Evolutionary conservation across 1,139 yeast species (phyloP), one percentile per base, ranked within the genome.

Genomic region (Waltiozyma sp.): DNA sequence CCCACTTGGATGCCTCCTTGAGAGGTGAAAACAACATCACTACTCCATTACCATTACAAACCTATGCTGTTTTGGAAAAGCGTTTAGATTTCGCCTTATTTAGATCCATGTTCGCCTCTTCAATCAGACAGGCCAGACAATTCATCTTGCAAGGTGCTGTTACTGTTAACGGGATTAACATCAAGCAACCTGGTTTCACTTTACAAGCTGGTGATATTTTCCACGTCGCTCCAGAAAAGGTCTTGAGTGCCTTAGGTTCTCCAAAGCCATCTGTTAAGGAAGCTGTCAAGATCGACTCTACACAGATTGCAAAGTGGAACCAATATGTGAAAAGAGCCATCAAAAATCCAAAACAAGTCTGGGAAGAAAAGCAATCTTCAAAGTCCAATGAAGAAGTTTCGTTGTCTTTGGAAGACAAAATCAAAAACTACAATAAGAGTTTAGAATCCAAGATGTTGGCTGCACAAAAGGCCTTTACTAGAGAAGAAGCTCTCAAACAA

Each of bases 111-210:
- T 89, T 91, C 68, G 96, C 98, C 4, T 77, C 95, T 7, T 85
- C 95, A 8, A 77, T 87, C 8, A 80, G 96, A 70, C 97, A 91
- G 64, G 96, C 98, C 2, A 77, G 96, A 53, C 89, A 85, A 60
- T 88, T 84, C 57, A 80, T 91, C 47, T 65, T 85, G 24, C 80
- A 79, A 42, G 96, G 96, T 1, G 72, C 81, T 52, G 98, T 91
- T 16, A 68, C 71, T 50, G 97, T 91, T 33, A 91, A 91, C 59
- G 96, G 96, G 8, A 75, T 77, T 19, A 65, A 60, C 45, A 81
- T 89, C 48, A 77, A 73, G 53, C 88, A 85, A 53, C 95, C 97
- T 5, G 79, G 89, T 3, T 89, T 72, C 61, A 77, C 82, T 7
- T 70, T 91, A 55, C 68, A 73, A 48, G 76, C 91, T 10, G 98